Evolutionary conservation across 208 protist genomes (phyloP).

Genomic region (Acanthamoeba castellanii): DNA sequence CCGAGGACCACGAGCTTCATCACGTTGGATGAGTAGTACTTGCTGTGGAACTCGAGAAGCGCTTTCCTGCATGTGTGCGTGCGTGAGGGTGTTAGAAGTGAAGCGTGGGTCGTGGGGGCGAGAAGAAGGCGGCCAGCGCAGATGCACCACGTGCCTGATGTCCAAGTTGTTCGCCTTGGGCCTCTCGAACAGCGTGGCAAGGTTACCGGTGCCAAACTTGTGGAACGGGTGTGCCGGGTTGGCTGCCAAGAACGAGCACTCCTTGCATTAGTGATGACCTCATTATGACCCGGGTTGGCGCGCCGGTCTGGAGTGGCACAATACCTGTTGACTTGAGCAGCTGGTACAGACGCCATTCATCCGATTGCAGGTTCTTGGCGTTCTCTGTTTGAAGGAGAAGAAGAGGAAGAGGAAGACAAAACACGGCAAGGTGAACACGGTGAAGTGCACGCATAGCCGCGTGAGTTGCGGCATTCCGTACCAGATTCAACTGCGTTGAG

Average conservation of each 20-base stretch:
- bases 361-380: conserved; percentile 79
- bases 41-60: conserved; percentile 90
- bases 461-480: neutral
- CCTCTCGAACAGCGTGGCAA: neutral
- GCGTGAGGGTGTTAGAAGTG: neutral
- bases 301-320: neutral
- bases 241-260: neutral
- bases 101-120: neutral
- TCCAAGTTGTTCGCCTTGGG: conserved; percentile 29
- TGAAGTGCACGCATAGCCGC: neutral
- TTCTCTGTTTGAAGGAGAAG: neutral
- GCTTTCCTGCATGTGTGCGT: conserved; percentile 56
- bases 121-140: neutral
- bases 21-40: conserved; percentile 88
- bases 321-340: conserved; percentile 83
- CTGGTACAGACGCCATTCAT: conserved; percentile 92
- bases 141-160: neutral
- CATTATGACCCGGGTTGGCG: neutral
- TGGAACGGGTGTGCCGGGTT: conserved; percentile 76
- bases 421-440: no score
- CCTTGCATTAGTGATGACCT: neutral
- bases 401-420: no score
- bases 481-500: conserved; percentile 85
- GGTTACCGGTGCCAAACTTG: conserved; percentile 84
- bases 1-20: conserved; percentile 90